Percentiles rank a stretch among this genome's conserved stretches.
phyloP scores from a whole-genome alignment of 2,329 filamentous ascomycete genomes.

The Elsinoe fawcettii region DNA sequence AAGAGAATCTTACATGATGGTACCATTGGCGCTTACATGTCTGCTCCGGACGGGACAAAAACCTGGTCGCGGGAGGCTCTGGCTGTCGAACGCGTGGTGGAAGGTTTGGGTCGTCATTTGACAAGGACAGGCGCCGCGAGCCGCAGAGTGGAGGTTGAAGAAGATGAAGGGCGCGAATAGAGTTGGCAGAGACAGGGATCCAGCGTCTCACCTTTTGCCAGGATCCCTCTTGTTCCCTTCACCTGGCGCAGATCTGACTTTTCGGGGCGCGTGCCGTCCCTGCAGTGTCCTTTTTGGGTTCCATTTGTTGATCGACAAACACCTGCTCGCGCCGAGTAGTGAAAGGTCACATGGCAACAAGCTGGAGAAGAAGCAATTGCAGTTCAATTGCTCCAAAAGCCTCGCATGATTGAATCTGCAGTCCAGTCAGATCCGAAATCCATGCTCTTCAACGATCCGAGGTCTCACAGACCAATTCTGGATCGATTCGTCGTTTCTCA shows the following conservation, averaged over 20 bases:
- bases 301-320: conserved; percentile 6
- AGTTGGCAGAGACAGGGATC: conserved; percentile 8
- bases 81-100: background rate
- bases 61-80: background rate
- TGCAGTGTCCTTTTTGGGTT: background rate
- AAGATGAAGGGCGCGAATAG: background rate
- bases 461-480: background rate
- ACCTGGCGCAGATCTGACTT: background rate
- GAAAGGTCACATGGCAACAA: background rate
- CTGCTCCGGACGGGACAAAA: background rate
- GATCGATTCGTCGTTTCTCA: background rate
- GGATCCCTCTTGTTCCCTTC: background rate
- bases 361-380: background rate
- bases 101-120: conserved; percentile 12
- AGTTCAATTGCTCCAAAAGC: background rate
- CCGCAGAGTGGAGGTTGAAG: background rate
- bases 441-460: background rate
- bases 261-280: background rate
- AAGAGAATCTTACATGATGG: background rate
- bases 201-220: background rate
- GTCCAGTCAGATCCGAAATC: background rate
- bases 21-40: conserved; percentile 9
- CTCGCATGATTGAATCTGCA: background rate
- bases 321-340: background rate
- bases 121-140: conserved; percentile 12